These are phyloP conservation scores for Syncephalastrum monosporum DNA, from an alignment of 371 early-diverging fungal species.

Conservation along the genomic window DNA sequence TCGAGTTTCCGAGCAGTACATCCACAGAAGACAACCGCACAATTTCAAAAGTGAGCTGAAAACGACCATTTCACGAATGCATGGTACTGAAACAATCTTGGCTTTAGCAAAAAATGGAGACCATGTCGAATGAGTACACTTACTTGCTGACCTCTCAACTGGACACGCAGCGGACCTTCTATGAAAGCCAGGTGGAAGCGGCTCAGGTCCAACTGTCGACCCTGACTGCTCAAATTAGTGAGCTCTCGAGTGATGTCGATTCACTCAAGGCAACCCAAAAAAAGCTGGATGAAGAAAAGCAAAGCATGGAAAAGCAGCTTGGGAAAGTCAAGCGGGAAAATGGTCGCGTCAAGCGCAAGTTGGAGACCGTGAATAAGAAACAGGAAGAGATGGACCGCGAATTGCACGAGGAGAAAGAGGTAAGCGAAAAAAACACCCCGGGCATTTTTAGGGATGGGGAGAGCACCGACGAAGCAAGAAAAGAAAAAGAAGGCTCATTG, in stretches of 20 bases:
- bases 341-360: constrained; percentile 14
- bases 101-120: constrained; percentile 67
- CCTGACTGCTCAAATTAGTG: constrained; percentile 22
- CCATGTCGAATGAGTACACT: constrained; percentile 74
- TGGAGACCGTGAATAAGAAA: constrained; percentile 14
- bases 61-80: neutral
- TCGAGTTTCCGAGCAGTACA: constrained; percentile 71
- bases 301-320: constrained; percentile 5
- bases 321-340: constrained; percentile 15
- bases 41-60: constrained; percentile 4
- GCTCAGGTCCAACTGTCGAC: constrained; percentile 43
- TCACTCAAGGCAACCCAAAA: neutral
- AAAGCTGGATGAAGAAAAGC: constrained; percentile 11
- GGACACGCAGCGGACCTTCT: constrained; percentile 83
- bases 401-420: constrained; percentile 34
- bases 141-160: constrained; percentile 77
- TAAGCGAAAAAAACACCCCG: constrained; percentile 1
- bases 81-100: constrained; percentile 10
- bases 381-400: constrained; percentile 17
- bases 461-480: no score
- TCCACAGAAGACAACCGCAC: constrained; percentile 11
- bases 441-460: no score
- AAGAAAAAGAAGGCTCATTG: no score
- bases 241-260: constrained; percentile 11
- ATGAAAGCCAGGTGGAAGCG: constrained; percentile 70